Conservation (phyloP, 306 rosid species). For the Datisca glomerata region DNA sequence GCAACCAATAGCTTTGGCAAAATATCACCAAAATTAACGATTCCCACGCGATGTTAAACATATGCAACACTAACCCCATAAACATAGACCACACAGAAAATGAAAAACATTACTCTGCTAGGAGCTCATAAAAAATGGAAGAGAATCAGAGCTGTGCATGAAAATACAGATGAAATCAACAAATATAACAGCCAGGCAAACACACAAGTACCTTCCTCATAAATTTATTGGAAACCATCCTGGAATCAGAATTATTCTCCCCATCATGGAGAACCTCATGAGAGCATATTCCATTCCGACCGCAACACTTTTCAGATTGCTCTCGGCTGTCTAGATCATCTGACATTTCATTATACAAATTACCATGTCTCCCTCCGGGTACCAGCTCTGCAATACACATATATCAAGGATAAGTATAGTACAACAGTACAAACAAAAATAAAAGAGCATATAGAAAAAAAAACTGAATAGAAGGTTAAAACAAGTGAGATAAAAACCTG, state of each 20-base stretch:
- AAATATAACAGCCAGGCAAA: not conserved
- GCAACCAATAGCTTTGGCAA: too few relatives aligned
- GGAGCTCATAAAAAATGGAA: too few relatives aligned
- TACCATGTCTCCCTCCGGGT: slow-evolving; percentile 19
- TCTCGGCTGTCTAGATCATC: slow-evolving; percentile 25
- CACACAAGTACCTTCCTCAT: slow-evolving; percentile 42
- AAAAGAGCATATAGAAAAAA: slow-evolving; percentile 7
- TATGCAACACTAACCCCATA: too few relatives aligned
- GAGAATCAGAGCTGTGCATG: too few relatives aligned
- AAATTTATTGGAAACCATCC: slow-evolving; percentile 19
- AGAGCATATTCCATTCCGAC: slow-evolving; percentile 74
- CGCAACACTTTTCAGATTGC: slow-evolving; percentile 40
- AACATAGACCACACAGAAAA: too few relatives aligned
- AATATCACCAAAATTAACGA: too few relatives aligned
- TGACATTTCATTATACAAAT: slow-evolving; percentile 21
- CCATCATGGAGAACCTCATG: slow-evolving; percentile 82
- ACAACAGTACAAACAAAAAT: slow-evolving; percentile 4
- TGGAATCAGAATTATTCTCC: slow-evolving; percentile 38
- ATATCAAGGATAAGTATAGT: slow-evolving; percentile 4
- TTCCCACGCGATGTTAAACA: too few relatives aligned
- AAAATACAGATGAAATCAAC: not conserved
- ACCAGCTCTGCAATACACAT: slow-evolving; percentile 35
- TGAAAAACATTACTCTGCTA: too few relatives aligned
- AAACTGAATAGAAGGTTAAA: too few relatives aligned
- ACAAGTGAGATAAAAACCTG: too few relatives aligned